Percentiles rank a stretch among this genome's conserved stretches.
These are phyloP conservation scores for Sarcodon aspratus DNA, from an alignment of 768 basidiomycete genomes.

Conservation along the genomic window DNA sequence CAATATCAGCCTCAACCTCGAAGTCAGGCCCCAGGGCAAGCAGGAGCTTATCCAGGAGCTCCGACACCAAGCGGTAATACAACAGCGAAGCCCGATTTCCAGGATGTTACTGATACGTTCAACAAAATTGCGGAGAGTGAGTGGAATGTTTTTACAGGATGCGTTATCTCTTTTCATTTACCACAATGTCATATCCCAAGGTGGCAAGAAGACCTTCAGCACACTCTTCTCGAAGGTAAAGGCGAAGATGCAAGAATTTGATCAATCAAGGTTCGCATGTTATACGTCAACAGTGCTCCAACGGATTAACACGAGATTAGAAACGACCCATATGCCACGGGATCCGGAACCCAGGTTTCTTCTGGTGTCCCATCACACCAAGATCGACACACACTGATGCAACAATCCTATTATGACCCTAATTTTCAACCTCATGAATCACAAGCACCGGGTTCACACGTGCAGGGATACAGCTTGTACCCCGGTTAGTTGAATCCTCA, in stretches of 20 bases:
- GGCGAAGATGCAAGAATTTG: slow-evolving; percentile 76
- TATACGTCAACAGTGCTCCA: not conserved
- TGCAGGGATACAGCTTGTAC: too few relatives aligned
- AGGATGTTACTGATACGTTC: slow-evolving; percentile 68
- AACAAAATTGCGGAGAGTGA: slow-evolving; percentile 69
- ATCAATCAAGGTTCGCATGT: slow-evolving; percentile 33
- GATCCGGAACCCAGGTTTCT: not conserved
- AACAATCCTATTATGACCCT: not conserved
- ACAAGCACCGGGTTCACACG: too few relatives aligned
- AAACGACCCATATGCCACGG: not conserved
- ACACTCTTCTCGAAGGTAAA: slow-evolving; percentile 66
- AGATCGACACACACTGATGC: not conserved
- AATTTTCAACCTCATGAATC: too few relatives aligned
- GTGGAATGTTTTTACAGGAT: slow-evolving; percentile 13
- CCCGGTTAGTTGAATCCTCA: too few relatives aligned
- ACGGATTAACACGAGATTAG: not conserved
- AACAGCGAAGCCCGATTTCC: slow-evolving; percentile 27
- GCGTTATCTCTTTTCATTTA: not conserved
- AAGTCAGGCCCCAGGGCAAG: not conserved
- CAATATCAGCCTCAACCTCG: slow-evolving; percentile 12
- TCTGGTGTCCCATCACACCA: not conserved
- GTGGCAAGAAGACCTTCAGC: slow-evolving; percentile 69
- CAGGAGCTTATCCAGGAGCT: slow-evolving; percentile 10
- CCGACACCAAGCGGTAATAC: not conserved
- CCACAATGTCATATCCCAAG: slow-evolving; percentile 7